Evolutionary conservation across 2,329 filamentous ascomycete genomes (phyloP).

Genomic region (Ascochyta clinopodiicola): DNA sequence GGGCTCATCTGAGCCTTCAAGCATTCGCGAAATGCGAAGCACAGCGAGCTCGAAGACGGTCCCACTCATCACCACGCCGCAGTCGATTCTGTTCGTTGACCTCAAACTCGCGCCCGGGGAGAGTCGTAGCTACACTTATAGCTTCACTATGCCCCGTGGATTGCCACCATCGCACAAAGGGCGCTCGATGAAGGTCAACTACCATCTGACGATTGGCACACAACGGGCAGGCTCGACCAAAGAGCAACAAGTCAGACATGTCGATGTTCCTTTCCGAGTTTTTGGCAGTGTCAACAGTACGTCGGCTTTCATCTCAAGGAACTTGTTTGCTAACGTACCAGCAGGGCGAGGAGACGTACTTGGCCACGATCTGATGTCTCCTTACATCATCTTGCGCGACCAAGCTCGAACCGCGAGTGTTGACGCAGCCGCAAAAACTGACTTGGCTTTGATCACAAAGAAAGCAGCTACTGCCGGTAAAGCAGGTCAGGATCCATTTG

Average conservation of each 20-base stretch:
- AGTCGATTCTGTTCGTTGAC: slow-evolving; percentile 95
- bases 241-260: slow-evolving; percentile 81
- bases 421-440: slow-evolving; percentile 14
- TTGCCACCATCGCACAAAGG: slow-evolving; percentile 91
- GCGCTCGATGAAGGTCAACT: slow-evolving; percentile 91
- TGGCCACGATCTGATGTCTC: slow-evolving; percentile 92
- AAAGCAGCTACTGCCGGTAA: slow-evolving; percentile 26
- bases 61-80: slow-evolving; percentile 90
- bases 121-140: slow-evolving; percentile 84
- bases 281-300: slow-evolving; percentile 85
- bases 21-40: slow-evolving; percentile 93
- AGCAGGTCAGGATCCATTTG: slow-evolving; percentile 53
- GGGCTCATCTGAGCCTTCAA: slow-evolving; percentile 86
- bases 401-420: slow-evolving; percentile 66
- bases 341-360: slow-evolving; percentile 79
- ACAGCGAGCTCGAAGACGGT: slow-evolving; percentile 85
- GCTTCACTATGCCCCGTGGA: slow-evolving; percentile 83
- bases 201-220: slow-evolving; percentile 89
- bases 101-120: slow-evolving; percentile 86
- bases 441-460: slow-evolving; percentile 26
- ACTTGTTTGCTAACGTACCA: slow-evolving; percentile 24
- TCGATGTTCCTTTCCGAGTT: slow-evolving; percentile 91
- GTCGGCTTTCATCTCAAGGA: slow-evolving; percentile 12
- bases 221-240: slow-evolving; percentile 80
- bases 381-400: slow-evolving; percentile 87